Base-by-base conservation (phyloP, 768 basidiomycete species). In the Dioszegia crocea region DNA sequence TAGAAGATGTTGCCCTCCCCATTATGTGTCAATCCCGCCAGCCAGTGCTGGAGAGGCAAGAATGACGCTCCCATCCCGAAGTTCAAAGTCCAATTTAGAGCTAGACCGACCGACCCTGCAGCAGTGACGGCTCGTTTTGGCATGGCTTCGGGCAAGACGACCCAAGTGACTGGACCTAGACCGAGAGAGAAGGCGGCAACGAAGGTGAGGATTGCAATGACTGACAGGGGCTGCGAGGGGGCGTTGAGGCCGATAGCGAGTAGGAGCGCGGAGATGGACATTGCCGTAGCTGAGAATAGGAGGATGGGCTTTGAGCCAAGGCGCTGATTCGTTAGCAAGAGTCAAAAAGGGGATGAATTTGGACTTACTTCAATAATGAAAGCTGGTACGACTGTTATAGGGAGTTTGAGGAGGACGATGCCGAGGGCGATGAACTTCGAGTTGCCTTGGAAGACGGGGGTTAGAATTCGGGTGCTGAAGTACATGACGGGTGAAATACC, bases 141-240 rank as follows among this genome's bases (percentile, higher is more conserved):
- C 19, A 91, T 87, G 30, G 94, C 85, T 73, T 97, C 91, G 17
- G 89, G 84, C 33, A 92, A 85, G 77, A 96, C 86, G 29, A 97
- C 86, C 73, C 91, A 97, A 0, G 92, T 92, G 38, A 96, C 80
- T 0, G 93, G 93, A 0, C 93, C 93, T n/a, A 96, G 81, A 1
- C 93, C 93, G 36, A 87, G 77, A 1, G 91, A 89, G 75, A 92
- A 96, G 2, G 89, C 88, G 76, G 88, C 89, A 27, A 93, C 85
- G 73, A 92, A 93, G 4, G n/a, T 83, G 45, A 71, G 56, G 47
- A 88, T 76, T 41, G 91, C 86, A 2, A 86, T 83, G 21, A 87
- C 71, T 62, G 88, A 90, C 4, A 88, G 82, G 17, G 89, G 65
- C 14, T 81, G 60, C 23, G 62, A 61, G 48, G 61, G 61, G 41